Base-by-base conservation (phyloP, 2,329 filamentous ascomycete genomes). In the Aspergillus sergii region DNA sequence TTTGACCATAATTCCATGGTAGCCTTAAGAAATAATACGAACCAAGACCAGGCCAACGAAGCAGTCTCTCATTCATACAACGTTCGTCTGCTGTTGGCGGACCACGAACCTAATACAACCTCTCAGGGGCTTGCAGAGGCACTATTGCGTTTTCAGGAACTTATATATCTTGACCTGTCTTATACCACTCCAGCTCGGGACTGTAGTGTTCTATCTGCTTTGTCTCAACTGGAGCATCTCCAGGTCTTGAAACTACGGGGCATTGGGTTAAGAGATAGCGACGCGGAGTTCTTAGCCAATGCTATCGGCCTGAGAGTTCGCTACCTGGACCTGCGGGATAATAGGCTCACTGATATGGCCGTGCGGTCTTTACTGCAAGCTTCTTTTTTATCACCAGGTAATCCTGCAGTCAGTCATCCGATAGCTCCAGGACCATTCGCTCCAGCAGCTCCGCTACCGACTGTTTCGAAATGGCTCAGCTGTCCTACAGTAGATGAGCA, bases 141-240 rank as follows among this genome's bases (percentile, higher is more conserved):
- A 0, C 66, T 89, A 28, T 72, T 79, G 16, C 80, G 82, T 21
- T 86, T 89, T 62, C 83, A 85, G 1, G 76, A 79, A 39, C 74
- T 89, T 30, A 77, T 86, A 7, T 88, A 87, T 65, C 74, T 89
- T 19, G 85, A 89, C 69, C 72, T 89, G 16, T 89, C 86, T 1
- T 81, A 80, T 65, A 87, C 84, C 4, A 76, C 72, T 7, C 76
- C 83, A 3, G 83, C 83, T 28, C 81, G 80, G 69, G 82, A 81
- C 75, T 78, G 74, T 57, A 75, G 64, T 57, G 84, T 88, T 0
- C 70, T 89, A 14, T 76, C 77, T 14, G 74, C 78, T 0, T 68
- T 89, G 3, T 76, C 77, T 36, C 75, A 77, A 39, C 76, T 88
- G 48, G 75, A 77, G 2, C 81, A 82, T 58, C 73, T 89, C 19